Percentiles rank a stretch among this genome's conserved stretches.
Conservation (phyloP, 202 grass and related monocot species). For the Carex sylvatica region DNA sequence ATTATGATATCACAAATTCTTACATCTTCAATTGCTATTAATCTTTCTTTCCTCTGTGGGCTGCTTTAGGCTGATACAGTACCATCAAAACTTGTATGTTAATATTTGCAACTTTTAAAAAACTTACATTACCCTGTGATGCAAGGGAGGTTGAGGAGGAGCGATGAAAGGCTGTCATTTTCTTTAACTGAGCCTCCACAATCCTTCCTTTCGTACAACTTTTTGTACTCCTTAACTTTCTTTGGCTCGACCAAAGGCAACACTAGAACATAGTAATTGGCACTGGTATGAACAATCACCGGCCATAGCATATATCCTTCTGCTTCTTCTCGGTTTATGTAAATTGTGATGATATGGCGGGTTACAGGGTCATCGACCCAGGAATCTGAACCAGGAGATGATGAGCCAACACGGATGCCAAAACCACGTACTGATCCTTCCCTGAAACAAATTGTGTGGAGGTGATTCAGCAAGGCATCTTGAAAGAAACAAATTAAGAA, state of each 20-base stretch:
- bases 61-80: not conserved
- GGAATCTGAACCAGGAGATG: constrained; percentile 64
- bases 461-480: constrained; percentile 4
- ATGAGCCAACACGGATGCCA: constrained; percentile 55
- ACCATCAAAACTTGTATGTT: not conserved
- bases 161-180: constrained; percentile 62
- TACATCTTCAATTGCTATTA: constrained; percentile 9
- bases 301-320: constrained; percentile 70
- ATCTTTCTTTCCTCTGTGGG: not conserved
- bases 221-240: constrained; percentile 54
- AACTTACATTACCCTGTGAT: constrained; percentile 99
- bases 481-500: not conserved
- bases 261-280: constrained; percentile 66
- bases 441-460: constrained; percentile 33
- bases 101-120: not conserved
- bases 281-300: constrained; percentile 66
- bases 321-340: constrained; percentile 40
- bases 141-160: constrained; percentile 88
- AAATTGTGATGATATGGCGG: constrained; percentile 68
- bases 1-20: not conserved
- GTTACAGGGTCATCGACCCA: constrained; percentile 90
- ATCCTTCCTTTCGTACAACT: constrained; percentile 52
- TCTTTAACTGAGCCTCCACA: constrained; percentile 77
- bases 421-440: constrained; percentile 65
- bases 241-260: constrained; percentile 70